phyloP scores from a whole-genome alignment of 2,329 filamentous ascomycete species.

The Aquanectria penicillioides region DNA sequence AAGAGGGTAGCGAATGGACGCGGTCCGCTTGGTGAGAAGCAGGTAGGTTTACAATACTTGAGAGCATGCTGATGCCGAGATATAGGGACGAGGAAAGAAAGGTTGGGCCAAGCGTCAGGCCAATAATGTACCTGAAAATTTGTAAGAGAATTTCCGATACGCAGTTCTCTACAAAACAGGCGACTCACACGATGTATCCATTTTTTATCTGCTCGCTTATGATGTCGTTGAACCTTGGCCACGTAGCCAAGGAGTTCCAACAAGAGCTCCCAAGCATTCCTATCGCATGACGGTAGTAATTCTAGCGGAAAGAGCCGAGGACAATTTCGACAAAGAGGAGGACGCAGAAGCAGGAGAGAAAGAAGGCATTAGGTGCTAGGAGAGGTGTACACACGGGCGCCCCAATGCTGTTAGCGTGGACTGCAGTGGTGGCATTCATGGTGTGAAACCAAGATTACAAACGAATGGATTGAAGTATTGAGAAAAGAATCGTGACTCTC shows the following conservation, averaged over 20 bases:
- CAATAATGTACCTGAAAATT: slow-evolving; percentile 32
- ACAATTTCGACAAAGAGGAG: too few species aligned
- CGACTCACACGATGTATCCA: slow-evolving; percentile 34
- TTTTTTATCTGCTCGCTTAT: slow-evolving; percentile 28
- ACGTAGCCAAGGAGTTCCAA: slow-evolving; percentile 32
- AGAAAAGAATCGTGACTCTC: too few species aligned
- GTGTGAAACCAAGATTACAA: too few species aligned
- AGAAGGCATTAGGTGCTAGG: too few species aligned
- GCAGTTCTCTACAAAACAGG: too few species aligned
- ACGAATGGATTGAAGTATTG: too few species aligned
- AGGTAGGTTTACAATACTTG: not conserved
- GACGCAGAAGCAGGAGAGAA: too few species aligned
- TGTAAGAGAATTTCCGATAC: not conserved
- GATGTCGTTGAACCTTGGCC: slow-evolving; percentile 29
- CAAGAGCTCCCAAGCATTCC: slow-evolving; percentile 32
- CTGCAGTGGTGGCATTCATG: too few species aligned
- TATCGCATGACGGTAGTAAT: slow-evolving; percentile 32
- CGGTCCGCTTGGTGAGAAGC: not conserved
- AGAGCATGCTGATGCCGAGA: slow-evolving; percentile 29
- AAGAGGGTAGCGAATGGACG: not conserved
- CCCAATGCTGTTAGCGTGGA: too few species aligned
- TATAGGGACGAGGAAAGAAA: slow-evolving; percentile 33
- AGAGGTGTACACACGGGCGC: too few species aligned
- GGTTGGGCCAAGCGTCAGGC: slow-evolving; percentile 31
- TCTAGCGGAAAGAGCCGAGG: too few species aligned